phyloP scores from a whole-genome alignment of 1,284 basidiomycete species.

The Irpex rosettiformis region DNA sequence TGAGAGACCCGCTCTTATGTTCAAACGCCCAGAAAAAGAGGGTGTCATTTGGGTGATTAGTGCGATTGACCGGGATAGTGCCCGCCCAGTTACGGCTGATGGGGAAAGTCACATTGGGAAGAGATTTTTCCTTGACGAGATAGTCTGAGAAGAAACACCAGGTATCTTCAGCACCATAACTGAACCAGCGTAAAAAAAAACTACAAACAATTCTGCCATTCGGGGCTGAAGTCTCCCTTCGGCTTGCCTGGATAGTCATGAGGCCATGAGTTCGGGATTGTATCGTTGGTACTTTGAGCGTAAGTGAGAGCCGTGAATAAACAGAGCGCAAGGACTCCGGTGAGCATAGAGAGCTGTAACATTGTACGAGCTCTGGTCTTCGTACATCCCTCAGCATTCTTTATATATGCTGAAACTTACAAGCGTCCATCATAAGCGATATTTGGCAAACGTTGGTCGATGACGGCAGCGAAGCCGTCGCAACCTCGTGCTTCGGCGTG shows the following conservation, averaged over 20 bases:
- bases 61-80: conserved; percentile 59
- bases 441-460: no score
- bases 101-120: conserved; percentile 62
- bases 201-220: conserved; percentile 29
- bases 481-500: no score
- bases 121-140: conserved; percentile 21
- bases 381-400: no score
- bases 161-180: neutral
- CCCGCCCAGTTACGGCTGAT: conserved; percentile 60
- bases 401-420: no score
- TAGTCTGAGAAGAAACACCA: conserved; percentile 17
- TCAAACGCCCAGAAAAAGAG: conserved; percentile 73
- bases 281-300: neutral
- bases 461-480: no score
- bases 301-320: neutral
- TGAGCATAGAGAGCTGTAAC: neutral
- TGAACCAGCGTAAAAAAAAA: neutral
- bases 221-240: conserved; percentile 22
- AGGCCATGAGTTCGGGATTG: conserved; percentile 10
- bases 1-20: conserved; percentile 49
- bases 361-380: neutral
- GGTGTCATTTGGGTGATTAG: conserved; percentile 63
- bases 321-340: neutral
- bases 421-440: no score
- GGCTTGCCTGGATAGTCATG: conserved; percentile 22